phyloP scores from a whole-genome alignment of 1,139 yeast genomes.

The Yamadazyma blattariae region DNA sequence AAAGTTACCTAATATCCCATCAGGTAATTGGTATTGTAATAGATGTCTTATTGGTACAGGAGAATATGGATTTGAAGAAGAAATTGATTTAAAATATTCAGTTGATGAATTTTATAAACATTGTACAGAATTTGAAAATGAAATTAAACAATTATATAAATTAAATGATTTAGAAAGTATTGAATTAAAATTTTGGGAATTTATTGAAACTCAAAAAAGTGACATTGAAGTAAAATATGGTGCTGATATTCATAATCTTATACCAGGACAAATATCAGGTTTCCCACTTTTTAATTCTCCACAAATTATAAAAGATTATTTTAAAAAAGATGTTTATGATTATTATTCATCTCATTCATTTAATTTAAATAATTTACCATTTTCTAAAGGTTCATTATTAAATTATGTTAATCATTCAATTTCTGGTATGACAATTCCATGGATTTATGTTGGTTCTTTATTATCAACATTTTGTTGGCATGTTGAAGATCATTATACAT shows the following conservation, averaged over 20 bases:
- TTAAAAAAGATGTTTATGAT: conserved; percentile 22
- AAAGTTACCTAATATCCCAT: conserved; percentile 44
- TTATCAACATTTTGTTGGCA: conserved; percentile 85
- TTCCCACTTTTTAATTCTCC: conserved; percentile 51
- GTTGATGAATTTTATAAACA: conserved; percentile 57
- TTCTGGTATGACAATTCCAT: conserved; percentile 81
- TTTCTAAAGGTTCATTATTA: conserved; percentile 60
- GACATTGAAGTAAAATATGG: conserved; percentile 66
- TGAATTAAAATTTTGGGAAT: conserved; percentile 62
- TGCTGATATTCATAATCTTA: conserved; percentile 68
- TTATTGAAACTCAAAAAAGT: conserved; percentile 42
- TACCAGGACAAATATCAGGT: conserved; percentile 65
- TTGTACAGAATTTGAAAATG: conserved; percentile 50
- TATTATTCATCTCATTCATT: conserved; percentile 56
- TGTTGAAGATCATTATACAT: conserved; percentile 76
- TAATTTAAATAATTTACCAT: conserved; percentile 67
- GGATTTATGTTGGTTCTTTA: conserved; percentile 75
- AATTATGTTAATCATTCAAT: conserved; percentile 59
- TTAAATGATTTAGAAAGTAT: conserved; percentile 37
- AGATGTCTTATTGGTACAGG: conserved; percentile 83
- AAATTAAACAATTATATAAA: conserved; percentile 30
- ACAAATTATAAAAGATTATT: conserved; percentile 17
- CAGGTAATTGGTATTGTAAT: conserved; percentile 75
- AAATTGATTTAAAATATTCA: conserved; percentile 52
- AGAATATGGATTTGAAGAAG: conserved; percentile 85